Conservation (phyloP, 1,139 yeast genomes). For the Scheffersomyces quercinus region DNA sequence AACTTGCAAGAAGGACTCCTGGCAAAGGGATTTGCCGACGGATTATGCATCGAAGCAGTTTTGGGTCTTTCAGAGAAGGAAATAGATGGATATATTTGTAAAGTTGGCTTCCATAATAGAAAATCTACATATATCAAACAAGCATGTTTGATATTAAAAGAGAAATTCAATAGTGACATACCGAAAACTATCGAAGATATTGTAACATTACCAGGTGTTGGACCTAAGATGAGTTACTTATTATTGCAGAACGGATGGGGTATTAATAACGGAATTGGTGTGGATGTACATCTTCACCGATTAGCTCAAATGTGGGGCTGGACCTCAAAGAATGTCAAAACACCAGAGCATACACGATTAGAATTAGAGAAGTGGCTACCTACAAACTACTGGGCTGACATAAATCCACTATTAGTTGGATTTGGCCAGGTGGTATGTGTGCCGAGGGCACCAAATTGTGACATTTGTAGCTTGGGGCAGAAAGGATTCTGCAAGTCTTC, state of each 20-base stretch:
- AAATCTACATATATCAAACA: constrained; percentile 72
- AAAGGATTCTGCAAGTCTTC: constrained; percentile 54
- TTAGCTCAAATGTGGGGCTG: constrained; percentile 81
- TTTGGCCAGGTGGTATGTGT: constrained; percentile 90
- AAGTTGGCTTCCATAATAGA: constrained; percentile 85
- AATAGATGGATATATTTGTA: constrained; percentile 65
- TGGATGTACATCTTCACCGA: constrained; percentile 89
- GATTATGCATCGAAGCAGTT: constrained; percentile 33
- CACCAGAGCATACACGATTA: constrained; percentile 75
- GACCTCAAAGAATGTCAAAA: constrained; percentile 54
- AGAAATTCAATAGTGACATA: constrained; percentile 62
- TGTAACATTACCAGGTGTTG: constrained; percentile 82
- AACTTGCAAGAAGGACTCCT: constrained; percentile 51
- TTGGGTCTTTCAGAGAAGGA: constrained; percentile 52
- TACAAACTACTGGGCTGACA: constrained; percentile 70
- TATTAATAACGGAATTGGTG: constrained; percentile 79
- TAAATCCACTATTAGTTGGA: constrained; percentile 86
- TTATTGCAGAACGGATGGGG: constrained; percentile 83
- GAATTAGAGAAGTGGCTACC: constrained; percentile 79
- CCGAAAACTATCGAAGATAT: constrained; percentile 69
- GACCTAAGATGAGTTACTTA: constrained; percentile 92
- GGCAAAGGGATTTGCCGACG: constrained; percentile 27
- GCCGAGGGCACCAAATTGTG: constrained; percentile 73
- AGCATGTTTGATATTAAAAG: constrained; percentile 55
- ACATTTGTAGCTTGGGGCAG: constrained; percentile 60